phyloP scores from a whole-genome alignment of 495 filamentous ascomycete genomes.

The Aspergillus ellipticus region DNA sequence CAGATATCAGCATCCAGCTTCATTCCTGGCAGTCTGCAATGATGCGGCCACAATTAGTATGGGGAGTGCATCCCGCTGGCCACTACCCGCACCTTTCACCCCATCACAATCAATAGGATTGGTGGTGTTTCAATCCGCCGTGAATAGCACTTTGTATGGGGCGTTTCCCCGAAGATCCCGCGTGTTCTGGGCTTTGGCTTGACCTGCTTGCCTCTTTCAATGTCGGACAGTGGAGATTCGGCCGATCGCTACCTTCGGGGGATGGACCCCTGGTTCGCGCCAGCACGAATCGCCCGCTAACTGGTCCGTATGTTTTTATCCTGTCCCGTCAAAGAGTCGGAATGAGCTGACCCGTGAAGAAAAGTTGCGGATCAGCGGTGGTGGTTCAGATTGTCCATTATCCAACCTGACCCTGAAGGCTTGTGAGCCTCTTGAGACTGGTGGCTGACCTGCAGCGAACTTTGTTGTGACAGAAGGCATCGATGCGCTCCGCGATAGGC shows the following conservation, averaged over 20 bases:
- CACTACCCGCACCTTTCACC: not conserved
- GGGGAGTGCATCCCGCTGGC: too few relatives aligned
- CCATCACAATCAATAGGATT: not conserved
- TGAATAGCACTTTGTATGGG: not conserved
- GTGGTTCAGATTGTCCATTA: too few relatives aligned
- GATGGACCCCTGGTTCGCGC: not conserved
- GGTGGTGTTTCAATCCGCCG: not conserved
- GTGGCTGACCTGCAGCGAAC: not conserved
- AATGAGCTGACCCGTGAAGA: not conserved
- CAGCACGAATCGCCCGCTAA: not conserved
- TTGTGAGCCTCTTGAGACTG: not conserved
- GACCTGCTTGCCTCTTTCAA: not conserved
- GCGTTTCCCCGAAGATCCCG: not conserved
- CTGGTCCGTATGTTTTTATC: too few relatives aligned
- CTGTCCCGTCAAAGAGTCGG: not conserved
- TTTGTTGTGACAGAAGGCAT: not conserved
- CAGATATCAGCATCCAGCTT: not conserved
- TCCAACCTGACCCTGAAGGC: too few relatives aligned
- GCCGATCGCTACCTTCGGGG: not conserved
- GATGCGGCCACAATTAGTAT: not conserved
- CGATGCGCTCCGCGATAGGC: not conserved
- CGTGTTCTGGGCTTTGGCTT: not conserved
- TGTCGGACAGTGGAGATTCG: not conserved
- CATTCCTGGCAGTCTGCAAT: not conserved
- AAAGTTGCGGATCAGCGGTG: not conserved